Evolutionary conservation across 768 basidiomycete species (phyloP).

Genomic region (Tremella yokohamensis): DNA sequence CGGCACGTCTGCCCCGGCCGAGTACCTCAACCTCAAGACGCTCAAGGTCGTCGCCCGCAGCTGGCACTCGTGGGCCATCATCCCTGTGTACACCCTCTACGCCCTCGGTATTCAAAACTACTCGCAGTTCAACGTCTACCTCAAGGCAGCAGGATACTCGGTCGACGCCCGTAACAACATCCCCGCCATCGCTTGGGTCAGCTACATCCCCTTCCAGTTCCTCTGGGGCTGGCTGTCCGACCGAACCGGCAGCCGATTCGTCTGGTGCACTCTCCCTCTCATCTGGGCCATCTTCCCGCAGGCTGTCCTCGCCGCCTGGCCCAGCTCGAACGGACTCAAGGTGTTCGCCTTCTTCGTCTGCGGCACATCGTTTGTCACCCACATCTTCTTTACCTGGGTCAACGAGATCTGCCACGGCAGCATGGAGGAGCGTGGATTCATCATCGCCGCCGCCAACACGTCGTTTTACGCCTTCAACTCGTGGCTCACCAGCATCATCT

Average conservation of each 20-base stretch:
- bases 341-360: background rate
- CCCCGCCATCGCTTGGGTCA: constrained; percentile 9
- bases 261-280: background rate
- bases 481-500: constrained; percentile 18
- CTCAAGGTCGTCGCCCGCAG: constrained; percentile 4
- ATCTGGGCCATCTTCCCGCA: background rate
- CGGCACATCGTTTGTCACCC: background rate
- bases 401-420: constrained; percentile 11
- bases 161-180: constrained; percentile 19
- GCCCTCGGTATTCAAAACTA: constrained; percentile 4
- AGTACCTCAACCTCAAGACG: background rate
- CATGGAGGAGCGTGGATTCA: constrained; percentile 18
- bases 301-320: background rate
- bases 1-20: constrained; percentile 10
- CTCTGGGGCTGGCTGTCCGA: constrained; percentile 9
- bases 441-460: constrained; percentile 12
- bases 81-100: constrained; percentile 1
- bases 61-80: constrained; percentile 7
- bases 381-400: constrained; percentile 6
- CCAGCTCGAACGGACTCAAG: background rate
- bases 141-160: constrained; percentile 15
- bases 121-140: constrained; percentile 19
- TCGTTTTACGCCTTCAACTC: constrained; percentile 22
- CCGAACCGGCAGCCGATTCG: constrained; percentile 1
- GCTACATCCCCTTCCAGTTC: constrained; percentile 8